These are phyloP conservation scores for Sambucus nigra DNA, from an alignment of 129 eudicot genomes.

Conservation along the genomic window DNA sequence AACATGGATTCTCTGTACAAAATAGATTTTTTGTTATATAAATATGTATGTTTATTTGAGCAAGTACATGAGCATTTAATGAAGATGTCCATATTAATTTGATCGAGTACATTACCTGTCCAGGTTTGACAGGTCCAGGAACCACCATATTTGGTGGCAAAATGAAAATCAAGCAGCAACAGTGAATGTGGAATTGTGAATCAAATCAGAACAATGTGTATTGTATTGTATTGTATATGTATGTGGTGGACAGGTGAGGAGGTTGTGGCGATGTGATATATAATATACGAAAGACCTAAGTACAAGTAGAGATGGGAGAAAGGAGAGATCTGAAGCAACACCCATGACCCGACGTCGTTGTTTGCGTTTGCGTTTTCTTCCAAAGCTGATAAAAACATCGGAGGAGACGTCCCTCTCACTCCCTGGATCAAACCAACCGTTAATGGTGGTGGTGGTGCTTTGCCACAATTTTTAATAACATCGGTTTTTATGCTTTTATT, in stretches of 20 bases:
- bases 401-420: slow-evolving; percentile 31
- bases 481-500: too few species aligned
- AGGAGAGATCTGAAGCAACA: slow-evolving; percentile 67
- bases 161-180: slow-evolving; percentile 4
- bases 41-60: too few species aligned
- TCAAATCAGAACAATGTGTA: slow-evolving; percentile 1
- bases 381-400: slow-evolving; percentile 25
- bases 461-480: too few species aligned
- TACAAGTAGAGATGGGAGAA: slow-evolving; percentile 10
- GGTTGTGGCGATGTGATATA: slow-evolving; percentile 6
- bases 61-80: slow-evolving; percentile 8
- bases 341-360: slow-evolving; percentile 27
- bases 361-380: slow-evolving; percentile 48
- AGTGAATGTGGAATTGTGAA: slow-evolving; percentile 8
- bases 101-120: slow-evolving; percentile 37
- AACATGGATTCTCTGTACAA: too few species aligned
- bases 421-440: not conserved
- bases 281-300: not conserved
- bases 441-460: not conserved
- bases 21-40: too few species aligned
- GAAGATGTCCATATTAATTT: slow-evolving; percentile 1
- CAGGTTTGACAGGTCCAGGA: slow-evolving; percentile 71
- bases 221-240: not conserved
- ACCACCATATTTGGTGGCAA: slow-evolving; percentile 34
- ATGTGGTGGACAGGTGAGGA: slow-evolving; percentile 8